Base-by-base conservation (phyloP, 805 yeast species). In the Monosporozyma aerobia region DNA sequence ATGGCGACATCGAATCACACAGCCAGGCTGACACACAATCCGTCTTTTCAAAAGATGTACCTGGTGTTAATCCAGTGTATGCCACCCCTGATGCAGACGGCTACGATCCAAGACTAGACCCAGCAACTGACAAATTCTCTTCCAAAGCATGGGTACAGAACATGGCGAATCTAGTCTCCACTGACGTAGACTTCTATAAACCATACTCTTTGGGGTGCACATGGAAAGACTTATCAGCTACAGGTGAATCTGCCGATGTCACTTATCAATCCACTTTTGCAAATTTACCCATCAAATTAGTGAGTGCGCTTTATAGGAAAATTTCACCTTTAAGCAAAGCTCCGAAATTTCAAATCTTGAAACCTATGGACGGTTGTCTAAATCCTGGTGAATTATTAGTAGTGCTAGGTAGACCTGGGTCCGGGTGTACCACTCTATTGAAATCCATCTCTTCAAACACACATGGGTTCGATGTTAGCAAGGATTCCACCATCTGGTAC, bases 381-480 rank as follows among this genome's bases (percentile, higher is more conserved):
- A 70, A 70, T 50, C 82, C 87, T 3, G 88, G 89, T 48, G 83
- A 82, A 55, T 70, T 84, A 47, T 77, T 85, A 7, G 85, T 84
- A 49, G 89, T 83, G 14, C 69, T 83, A 53, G 90, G 90, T 50
- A 76, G 86, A 68, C 89, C 89, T 1, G 89, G 89, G 61, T 80
- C 88, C n/a, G 89, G 90, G 57, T 83, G 89, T 65, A 77, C 87
- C 2, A 82, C 89, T 0, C 69, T 83, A 49, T 70, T 83, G 59
- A 82, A 82, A 59, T 77, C 85, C 4, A 72, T 82, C 41, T 71
- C 83, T 40, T 64, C 81, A 16, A 78, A 80, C 51, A 79, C 85
- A 6, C 77, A 79, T 61, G 87, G 87, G 55, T 80, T 79, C 63
- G 63, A 75, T 33, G 59, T 82, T 33, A 79, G 73, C 40, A 53